Conservation (phyloP, 345 rosid species). For the Erysimum cheiranthoides region DNA sequence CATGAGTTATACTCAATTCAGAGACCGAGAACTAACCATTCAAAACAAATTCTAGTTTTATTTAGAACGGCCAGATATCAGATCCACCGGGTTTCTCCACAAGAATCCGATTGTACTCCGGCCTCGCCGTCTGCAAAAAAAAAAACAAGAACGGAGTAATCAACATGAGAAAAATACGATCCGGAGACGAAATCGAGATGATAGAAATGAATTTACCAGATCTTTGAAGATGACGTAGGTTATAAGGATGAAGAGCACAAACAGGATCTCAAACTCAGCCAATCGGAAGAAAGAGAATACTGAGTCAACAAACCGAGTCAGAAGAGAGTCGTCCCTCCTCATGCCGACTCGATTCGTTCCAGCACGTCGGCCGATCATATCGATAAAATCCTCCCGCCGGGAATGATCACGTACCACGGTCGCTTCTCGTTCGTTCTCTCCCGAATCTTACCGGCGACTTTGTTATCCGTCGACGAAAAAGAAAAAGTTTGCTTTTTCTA, state of each 20-base stretch:
- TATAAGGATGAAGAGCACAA: slow-evolving; percentile 40
- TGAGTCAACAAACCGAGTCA: slow-evolving; percentile 46
- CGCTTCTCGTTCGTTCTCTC: slow-evolving; percentile 20
- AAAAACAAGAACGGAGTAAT: background rate
- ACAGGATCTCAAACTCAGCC: slow-evolving; percentile 49
- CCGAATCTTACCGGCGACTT: slow-evolving; percentile 19
- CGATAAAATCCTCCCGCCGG: background rate
- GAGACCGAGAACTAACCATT: slow-evolving; percentile 22
- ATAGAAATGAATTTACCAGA: slow-evolving; percentile 31
- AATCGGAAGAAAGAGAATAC: slow-evolving; percentile 45
- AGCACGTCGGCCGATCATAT: slow-evolving; percentile 47
- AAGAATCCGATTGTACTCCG: slow-evolving; percentile 47
- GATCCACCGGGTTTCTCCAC: slow-evolving; percentile 42
- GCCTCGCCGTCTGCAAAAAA: slow-evolving; percentile 44
- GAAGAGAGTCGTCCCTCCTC: slow-evolving; percentile 42
- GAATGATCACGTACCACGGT: background rate
- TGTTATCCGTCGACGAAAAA: slow-evolving; percentile 2
- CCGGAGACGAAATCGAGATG: background rate
- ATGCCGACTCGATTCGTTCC: slow-evolving; percentile 41
- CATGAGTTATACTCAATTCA: background rate
- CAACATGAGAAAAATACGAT: slow-evolving; percentile 4
- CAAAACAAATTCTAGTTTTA: background rate
- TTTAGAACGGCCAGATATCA: slow-evolving; percentile 43
- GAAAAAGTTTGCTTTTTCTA: background rate
- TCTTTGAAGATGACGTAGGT: slow-evolving; percentile 47